These are phyloP conservation scores for Chlorella variabilis DNA, from an alignment of 163 green algal genomes.

Conservation along the genomic window DNA sequence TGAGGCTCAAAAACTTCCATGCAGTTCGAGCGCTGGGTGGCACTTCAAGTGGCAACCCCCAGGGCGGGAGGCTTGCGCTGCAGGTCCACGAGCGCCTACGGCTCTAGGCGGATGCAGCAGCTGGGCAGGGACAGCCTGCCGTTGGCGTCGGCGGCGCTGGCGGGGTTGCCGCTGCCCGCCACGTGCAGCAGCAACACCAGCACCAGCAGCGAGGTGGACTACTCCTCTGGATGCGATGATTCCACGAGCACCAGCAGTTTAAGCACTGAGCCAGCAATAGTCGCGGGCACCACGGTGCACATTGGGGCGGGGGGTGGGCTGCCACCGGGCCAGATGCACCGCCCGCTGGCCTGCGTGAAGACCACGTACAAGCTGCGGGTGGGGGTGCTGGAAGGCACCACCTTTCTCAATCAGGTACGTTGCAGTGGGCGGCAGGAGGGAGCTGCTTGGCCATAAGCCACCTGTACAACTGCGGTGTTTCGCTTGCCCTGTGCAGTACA, in stretches of 20 bases:
- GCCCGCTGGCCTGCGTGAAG: constrained; percentile 24
- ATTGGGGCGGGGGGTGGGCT: not conserved
- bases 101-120: too few species aligned
- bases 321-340: not conserved
- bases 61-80: too few species aligned
- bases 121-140: not conserved
- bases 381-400: constrained; percentile 71
- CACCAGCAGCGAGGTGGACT: not conserved
- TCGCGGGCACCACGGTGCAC: not conserved
- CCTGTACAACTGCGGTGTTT: too few species aligned
- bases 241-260: not conserved
- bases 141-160: constrained; percentile 25
- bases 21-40: too few species aligned
- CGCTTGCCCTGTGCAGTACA: constrained; percentile 61
- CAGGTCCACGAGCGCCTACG: too few species aligned
- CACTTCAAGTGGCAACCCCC: too few species aligned
- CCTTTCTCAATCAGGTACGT: constrained; percentile 76
- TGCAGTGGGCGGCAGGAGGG: too few species aligned
- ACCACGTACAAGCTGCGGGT: constrained; percentile 52
- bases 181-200: not conserved
- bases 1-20: not conserved
- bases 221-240: not conserved
- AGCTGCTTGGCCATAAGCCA: too few species aligned
- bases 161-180: not conserved
- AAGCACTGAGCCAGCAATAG: not conserved